These are phyloP conservation scores for Nemania serpens DNA, from an alignment of 2,329 filamentous ascomycete species.

Conservation along the genomic window DNA sequence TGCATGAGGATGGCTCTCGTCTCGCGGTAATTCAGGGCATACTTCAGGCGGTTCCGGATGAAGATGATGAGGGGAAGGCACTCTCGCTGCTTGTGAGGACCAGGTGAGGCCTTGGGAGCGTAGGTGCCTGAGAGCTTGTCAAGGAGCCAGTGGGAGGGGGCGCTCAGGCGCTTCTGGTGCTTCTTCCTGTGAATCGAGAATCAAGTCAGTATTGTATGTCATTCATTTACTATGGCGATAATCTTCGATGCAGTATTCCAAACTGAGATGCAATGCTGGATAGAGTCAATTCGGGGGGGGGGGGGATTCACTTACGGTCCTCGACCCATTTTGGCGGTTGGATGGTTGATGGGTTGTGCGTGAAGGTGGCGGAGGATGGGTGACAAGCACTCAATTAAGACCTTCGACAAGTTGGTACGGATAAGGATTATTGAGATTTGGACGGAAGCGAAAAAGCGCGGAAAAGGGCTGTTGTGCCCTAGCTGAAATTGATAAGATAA, in stretches of 20 bases:
- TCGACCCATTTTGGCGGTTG: constrained; percentile 51
- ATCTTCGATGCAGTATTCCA: not conserved
- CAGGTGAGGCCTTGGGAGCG: constrained; percentile 71
- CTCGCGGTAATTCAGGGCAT: constrained; percentile 98
- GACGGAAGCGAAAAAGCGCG: constrained; percentile 34
- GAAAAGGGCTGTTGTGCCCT: constrained; percentile 38
- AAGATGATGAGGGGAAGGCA: constrained; percentile 99
- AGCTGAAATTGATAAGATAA: constrained; percentile 33
- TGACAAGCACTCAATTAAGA: constrained; percentile 23
- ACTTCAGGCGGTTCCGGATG: constrained; percentile 96
- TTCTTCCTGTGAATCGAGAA: constrained; percentile 72
- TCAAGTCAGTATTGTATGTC: constrained; percentile 41
- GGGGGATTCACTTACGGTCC: constrained; percentile 55
- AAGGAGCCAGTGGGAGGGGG: constrained; percentile 99
- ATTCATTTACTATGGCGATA: not conserved
- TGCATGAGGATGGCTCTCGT: constrained; percentile 98
- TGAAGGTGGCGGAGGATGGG: constrained; percentile 34
- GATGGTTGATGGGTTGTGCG: constrained; percentile 42
- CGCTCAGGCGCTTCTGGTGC: constrained; percentile 99
- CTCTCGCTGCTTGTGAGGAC: constrained; percentile 99
- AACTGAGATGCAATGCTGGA: not conserved
- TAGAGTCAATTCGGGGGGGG: not conserved
- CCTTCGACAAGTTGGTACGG: constrained; percentile 31
- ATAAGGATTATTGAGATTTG: constrained; percentile 24
- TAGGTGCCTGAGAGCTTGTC: constrained; percentile 98